Conservation (phyloP, 1,139 yeast species). For the Candida sp. region DNA sequence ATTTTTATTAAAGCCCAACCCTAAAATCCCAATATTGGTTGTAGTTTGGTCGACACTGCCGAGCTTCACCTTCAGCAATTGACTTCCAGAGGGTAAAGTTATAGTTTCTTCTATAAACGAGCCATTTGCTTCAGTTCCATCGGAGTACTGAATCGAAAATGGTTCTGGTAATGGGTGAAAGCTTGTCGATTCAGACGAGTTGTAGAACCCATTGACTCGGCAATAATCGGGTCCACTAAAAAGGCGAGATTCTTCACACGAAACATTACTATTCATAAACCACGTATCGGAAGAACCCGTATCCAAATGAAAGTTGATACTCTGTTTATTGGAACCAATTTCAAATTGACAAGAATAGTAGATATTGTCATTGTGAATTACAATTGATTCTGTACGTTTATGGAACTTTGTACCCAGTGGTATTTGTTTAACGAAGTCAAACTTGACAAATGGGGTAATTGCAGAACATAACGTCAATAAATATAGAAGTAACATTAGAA, state of each 20-base stretch:
- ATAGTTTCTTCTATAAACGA: constrained; percentile 51
- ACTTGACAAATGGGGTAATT: no score
- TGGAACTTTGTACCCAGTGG: no score
- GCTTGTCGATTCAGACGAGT: constrained; percentile 5
- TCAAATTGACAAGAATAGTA: constrained; percentile 4
- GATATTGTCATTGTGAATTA: neutral
- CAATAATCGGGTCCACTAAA: constrained; percentile 1
- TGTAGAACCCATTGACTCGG: constrained; percentile 7
- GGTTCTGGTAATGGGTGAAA: neutral
- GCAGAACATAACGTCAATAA: no score
- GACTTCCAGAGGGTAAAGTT: constrained; percentile 11
- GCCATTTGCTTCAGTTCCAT: constrained; percentile 34
- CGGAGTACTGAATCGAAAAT: constrained; percentile 8
- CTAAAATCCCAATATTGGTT: constrained; percentile 13
- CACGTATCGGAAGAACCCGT: constrained; percentile 30
- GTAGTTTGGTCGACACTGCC: constrained; percentile 12
- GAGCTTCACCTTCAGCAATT: constrained; percentile 10
- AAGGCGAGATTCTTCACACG: constrained; percentile 3
- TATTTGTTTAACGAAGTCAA: no score
- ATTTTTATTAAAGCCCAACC: constrained; percentile 11
- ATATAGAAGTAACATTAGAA: no score
- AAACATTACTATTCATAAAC: constrained; percentile 11
- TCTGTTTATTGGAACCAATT: constrained; percentile 19
- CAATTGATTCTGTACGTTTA: no score
- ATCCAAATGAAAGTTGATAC: constrained; percentile 18